Evolutionary conservation across 176 grass and related monocot genomes (phyloP).

Genomic region (Ensete glaucum): DNA sequence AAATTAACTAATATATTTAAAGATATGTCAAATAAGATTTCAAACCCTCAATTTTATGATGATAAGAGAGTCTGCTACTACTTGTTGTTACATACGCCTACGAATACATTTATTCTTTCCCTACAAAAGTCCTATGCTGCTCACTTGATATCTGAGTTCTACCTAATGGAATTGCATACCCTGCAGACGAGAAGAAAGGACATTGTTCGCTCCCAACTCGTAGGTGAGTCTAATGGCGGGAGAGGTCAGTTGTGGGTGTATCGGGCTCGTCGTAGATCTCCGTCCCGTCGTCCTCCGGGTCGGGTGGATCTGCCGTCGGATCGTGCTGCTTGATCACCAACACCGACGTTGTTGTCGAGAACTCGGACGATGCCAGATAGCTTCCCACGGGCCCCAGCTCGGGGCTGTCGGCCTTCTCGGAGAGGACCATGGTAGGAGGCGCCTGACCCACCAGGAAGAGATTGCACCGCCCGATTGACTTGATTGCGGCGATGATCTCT

Average conservation of each 20-base stretch:
- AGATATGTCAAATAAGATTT: too few species aligned
- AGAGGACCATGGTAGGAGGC: background rate
- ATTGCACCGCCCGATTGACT: background rate
- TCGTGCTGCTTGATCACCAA: conserved; percentile 45
- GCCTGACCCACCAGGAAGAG: conserved; percentile 1
- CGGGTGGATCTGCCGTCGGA: conserved; percentile 5
- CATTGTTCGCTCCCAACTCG: too few species aligned
- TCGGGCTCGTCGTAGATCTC: background rate
- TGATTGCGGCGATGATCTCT: background rate
- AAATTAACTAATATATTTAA: too few species aligned
- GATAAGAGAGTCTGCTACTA: too few species aligned
- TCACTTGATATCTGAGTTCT: too few species aligned
- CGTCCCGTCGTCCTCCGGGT: background rate
- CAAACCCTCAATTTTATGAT: too few species aligned
- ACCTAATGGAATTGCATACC: too few species aligned
- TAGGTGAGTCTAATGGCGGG: too few species aligned
- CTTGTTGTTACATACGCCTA: too few species aligned
- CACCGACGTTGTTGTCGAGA: conserved; percentile 29
- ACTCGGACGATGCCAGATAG: conserved; percentile 36
- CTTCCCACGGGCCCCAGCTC: conserved; percentile 39
- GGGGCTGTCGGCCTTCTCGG: conserved; percentile 16
- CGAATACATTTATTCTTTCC: too few species aligned
- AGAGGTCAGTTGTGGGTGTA: background rate
- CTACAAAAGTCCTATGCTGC: too few species aligned
- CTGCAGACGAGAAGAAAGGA: too few species aligned